Conservation (phyloP, 2,329 filamentous ascomycete species). For the Epichloe hybrida region DNA sequence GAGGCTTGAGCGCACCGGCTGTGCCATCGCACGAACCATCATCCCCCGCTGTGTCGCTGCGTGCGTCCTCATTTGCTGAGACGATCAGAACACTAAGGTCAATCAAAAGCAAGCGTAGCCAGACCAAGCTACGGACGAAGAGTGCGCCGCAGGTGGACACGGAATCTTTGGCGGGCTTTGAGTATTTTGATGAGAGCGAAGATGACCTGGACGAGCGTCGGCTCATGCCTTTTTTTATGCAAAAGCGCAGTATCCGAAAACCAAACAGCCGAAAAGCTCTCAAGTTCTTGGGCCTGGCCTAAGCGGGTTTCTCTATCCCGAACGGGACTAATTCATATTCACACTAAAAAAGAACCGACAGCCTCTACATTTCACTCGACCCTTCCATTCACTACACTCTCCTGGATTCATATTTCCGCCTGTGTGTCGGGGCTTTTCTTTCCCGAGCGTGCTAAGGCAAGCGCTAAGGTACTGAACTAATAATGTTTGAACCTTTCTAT, state of each 20-base stretch:
- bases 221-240: conserved; percentile 37
- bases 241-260: conserved; percentile 21
- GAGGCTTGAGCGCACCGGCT: neutral
- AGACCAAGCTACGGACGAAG: conserved; percentile 15
- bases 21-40: neutral
- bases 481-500: neutral
- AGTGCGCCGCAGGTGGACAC: conserved; percentile 11
- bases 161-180: conserved; percentile 21
- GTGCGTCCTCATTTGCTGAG: conserved; percentile 7
- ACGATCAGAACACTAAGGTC: conserved; percentile 18
- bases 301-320: neutral
- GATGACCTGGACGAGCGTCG: conserved; percentile 35
- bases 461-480: neutral
- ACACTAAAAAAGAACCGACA: neutral
- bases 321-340: neutral
- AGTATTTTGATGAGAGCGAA: conserved; percentile 26
- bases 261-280: conserved; percentile 37
- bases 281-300: conserved; percentile 38
- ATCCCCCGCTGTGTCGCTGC: conserved; percentile 4
- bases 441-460: neutral
- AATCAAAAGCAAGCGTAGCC: conserved; percentile 16
- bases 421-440: neutral
- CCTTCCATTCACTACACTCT: too few relatives aligned
- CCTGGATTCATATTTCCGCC: neutral
- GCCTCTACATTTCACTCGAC: neutral